Base-by-base conservation (phyloP, 1,139 yeast genomes). In the Magnusiomyces tetraspermus region DNA sequence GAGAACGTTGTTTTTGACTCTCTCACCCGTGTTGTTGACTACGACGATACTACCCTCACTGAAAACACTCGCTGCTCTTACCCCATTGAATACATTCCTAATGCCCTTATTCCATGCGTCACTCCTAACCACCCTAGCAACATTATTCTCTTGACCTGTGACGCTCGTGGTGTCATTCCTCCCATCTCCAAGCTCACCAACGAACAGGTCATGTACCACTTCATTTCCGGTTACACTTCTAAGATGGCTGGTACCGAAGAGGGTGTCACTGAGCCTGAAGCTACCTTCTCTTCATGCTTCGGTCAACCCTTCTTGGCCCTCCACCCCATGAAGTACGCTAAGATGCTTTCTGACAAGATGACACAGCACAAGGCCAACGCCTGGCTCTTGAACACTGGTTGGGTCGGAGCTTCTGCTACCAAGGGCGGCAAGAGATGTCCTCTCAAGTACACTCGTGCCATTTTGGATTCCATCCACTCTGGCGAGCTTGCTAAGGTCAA, bases 231-330 rank as follows among this genome's bases (percentile, higher is more conserved):
- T 69, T 92, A 92, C 80, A 92, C 98, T 59, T 90, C 97, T 57
- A 92, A 92, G 82, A 92, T 92, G 95, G 97, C 98, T 60, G 98
- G 98, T 72, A 92, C 98, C 55, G 98, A 92, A 75, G 95, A 88
- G 71, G 98, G 98, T 74, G 88, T 92, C 62, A 90, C 97, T 60
- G 97, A 92, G 76, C 97, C 98, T 57, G 90, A 87, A 72, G 96
- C 97, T 55, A 88, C 97, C 30, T 92, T 92, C 80, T 87, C 96
- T 60, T 96, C 98, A 54, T 92, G 98, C 78, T 92, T 90, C 72
- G 98, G 98, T 67, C 97, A 92, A 77, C 98, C 98, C 60, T 92
- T 92, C 85, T 79, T 92, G 74, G 97, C 92, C 48, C 78, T 92
- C 72, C 98, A 92, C 74, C 98, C 98, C 71, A 92, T 92, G 92